A percentile compares a stretch with the other conserved stretches of the same genome.
Evolutionary conservation across 257 asterid species (phyloP).

Genomic region (Vinca minor): DNA sequence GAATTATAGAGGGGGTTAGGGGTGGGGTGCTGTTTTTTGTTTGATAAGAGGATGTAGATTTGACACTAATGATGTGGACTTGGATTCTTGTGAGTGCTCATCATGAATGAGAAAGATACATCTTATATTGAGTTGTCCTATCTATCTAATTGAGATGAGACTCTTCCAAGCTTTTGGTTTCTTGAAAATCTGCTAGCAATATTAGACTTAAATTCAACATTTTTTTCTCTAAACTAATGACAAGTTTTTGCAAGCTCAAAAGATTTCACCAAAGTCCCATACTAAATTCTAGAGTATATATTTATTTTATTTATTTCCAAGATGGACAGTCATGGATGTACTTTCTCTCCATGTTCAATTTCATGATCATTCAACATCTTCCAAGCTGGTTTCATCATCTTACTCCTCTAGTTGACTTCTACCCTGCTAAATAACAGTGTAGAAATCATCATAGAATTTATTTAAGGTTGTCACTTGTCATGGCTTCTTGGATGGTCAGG

Average conservation of each 20-base stretch:
- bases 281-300: neutral
- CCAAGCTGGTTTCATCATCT: conserved; percentile 2
- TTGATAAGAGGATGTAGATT: conserved; percentile 2
- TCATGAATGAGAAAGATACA: conserved; percentile 9
- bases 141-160: conserved; percentile 1
- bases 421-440: neutral
- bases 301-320: neutral
- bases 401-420: conserved; percentile 4
- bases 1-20: no score
- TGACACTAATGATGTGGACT: conserved; percentile 13
- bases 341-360: neutral
- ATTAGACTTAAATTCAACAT: conserved; percentile 14
- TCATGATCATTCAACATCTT: conserved; percentile 6
- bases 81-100: conserved; percentile 4
- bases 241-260: conserved; percentile 3
- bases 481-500: neutral
- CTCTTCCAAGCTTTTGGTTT: neutral
- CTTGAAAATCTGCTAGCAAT: neutral
- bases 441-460: neutral
- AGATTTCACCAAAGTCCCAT: neutral
- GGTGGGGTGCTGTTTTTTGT: neutral
- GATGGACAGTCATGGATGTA: conserved; percentile 4
- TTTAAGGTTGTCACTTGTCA: neutral
- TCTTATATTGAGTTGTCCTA: no score
- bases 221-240: conserved; percentile 14